phyloP scores from a whole-genome alignment of 148 eudicot species.

The Silene conica region DNA sequence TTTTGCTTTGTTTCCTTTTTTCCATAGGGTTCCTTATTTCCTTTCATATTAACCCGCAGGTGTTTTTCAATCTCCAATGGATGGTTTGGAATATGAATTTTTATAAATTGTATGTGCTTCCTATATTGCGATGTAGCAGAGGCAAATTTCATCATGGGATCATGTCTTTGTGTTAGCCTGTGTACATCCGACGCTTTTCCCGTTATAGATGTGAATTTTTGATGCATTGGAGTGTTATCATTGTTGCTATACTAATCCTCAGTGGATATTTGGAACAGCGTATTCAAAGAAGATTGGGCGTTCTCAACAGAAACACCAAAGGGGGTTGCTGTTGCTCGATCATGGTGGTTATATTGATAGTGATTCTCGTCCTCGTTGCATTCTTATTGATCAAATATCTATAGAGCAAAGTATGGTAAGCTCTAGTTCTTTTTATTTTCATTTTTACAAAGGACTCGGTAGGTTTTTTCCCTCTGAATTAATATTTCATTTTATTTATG shows the following conservation, averaged over 20 bases:
- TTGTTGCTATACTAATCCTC: not conserved
- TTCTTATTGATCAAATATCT: constrained; percentile 64
- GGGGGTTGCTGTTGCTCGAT: constrained; percentile 73
- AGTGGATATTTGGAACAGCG: constrained; percentile 49
- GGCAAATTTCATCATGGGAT: too few relatives aligned
- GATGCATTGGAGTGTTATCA: not conserved
- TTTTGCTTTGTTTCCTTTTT: not conserved
- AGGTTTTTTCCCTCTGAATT: not conserved
- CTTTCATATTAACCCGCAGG: not conserved
- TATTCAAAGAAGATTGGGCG: constrained; percentile 64
- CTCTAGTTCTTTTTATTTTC: not conserved
- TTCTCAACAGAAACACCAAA: constrained; percentile 69
- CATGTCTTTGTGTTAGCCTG: not conserved
- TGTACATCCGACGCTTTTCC: not conserved
- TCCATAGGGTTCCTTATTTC: not conserved
- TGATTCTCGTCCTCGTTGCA: constrained; percentile 44
- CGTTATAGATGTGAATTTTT: not conserved
- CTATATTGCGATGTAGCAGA: not conserved
- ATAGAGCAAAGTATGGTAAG: constrained; percentile 32
- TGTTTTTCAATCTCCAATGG: not conserved
- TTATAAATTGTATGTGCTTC: not conserved
- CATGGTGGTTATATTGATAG: constrained; percentile 53
- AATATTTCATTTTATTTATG: not conserved
- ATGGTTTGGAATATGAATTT: not conserved
- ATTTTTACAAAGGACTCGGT: not conserved